Evolutionary conservation across 1,139 yeast genomes (phyloP).

Genomic region (Candida glucosophila): DNA sequence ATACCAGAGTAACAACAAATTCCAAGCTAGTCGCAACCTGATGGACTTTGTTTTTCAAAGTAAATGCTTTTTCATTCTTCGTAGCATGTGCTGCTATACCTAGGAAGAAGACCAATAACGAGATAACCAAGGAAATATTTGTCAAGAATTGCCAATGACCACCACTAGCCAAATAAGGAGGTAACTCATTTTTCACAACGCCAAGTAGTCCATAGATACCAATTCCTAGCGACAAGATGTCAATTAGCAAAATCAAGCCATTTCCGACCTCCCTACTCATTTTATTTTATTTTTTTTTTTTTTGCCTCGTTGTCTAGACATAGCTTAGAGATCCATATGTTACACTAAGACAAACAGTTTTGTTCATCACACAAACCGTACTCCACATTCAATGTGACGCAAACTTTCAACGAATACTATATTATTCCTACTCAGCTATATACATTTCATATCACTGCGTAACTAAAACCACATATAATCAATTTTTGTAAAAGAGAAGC

Average conservation of each 20-base stretch:
- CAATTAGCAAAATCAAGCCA: slow-evolving; percentile 15
- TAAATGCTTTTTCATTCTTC: slow-evolving; percentile 13
- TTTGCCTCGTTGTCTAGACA: too few relatives aligned
- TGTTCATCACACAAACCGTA: too few relatives aligned
- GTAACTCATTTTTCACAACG: slow-evolving; percentile 28
- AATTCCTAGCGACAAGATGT: slow-evolving; percentile 18
- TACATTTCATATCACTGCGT: too few relatives aligned
- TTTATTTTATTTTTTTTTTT: slow-evolving; percentile 1
- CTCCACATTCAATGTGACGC: too few relatives aligned
- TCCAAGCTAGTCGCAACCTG: slow-evolving; percentile 11
- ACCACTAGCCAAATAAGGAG: slow-evolving; percentile 39
- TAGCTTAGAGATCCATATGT: too few relatives aligned
- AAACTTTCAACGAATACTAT: too few relatives aligned
- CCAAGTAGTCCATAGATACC: slow-evolving; percentile 23
- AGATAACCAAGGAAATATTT: slow-evolving; percentile 35
- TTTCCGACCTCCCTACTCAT: slow-evolving; percentile 24
- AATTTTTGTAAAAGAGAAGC: slow-evolving; percentile 1
- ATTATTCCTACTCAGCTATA: too few relatives aligned
- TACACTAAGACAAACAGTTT: too few relatives aligned
- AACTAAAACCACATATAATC: too few relatives aligned
- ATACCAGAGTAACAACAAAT: slow-evolving; percentile 14
- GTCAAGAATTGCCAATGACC: slow-evolving; percentile 68
- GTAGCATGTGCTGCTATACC: slow-evolving; percentile 34
- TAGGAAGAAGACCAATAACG: slow-evolving; percentile 34
- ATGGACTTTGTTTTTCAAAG: slow-evolving; percentile 4